A percentile compares a stretch with the other conserved stretches of the same genome.
Evolutionary conservation across 495 filamentous ascomycete species (phyloP).

Genomic region (Hypoxylon fuscum): DNA sequence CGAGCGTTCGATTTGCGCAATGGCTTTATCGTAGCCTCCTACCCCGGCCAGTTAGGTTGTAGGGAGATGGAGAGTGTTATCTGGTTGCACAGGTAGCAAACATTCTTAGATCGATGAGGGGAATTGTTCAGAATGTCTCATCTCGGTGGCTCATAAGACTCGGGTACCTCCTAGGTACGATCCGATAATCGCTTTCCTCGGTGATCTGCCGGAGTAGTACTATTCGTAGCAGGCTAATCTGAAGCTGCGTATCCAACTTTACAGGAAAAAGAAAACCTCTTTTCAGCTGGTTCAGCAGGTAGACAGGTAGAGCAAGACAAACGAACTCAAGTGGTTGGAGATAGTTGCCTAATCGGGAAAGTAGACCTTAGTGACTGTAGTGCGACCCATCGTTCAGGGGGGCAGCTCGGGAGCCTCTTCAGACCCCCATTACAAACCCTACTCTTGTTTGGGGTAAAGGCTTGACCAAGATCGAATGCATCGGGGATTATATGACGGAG

Average conservation of each 20-base stretch:
- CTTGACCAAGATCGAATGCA: no score
- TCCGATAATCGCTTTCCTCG: no score
- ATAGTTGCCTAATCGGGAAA: constrained; percentile 8
- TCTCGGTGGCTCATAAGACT: no score
- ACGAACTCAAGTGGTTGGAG: constrained; percentile 3
- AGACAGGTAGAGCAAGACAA: no score
- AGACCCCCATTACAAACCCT: background rate
- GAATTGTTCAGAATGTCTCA: background rate
- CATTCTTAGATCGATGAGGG: background rate
- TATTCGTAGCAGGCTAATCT: background rate
- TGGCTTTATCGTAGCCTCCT: constrained; percentile 60
- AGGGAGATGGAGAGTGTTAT: background rate
- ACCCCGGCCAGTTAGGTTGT: background rate
- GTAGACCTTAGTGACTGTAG: constrained; percentile 13
- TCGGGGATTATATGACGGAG: no score
- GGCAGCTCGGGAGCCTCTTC: background rate
- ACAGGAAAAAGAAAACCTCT: no score
- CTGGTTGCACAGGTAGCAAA: background rate
- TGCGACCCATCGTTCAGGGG: constrained; percentile 11
- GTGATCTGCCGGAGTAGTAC: constrained; percentile 4
- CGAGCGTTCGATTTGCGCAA: constrained; percentile 60
- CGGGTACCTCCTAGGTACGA: no score
- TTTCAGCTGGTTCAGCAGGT: background rate
- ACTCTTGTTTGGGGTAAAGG: no score
- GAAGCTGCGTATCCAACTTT: no score